Evolutionary conservation across 805 yeast genomes (phyloP).

Genomic region (Kuraishia floccosa): DNA sequence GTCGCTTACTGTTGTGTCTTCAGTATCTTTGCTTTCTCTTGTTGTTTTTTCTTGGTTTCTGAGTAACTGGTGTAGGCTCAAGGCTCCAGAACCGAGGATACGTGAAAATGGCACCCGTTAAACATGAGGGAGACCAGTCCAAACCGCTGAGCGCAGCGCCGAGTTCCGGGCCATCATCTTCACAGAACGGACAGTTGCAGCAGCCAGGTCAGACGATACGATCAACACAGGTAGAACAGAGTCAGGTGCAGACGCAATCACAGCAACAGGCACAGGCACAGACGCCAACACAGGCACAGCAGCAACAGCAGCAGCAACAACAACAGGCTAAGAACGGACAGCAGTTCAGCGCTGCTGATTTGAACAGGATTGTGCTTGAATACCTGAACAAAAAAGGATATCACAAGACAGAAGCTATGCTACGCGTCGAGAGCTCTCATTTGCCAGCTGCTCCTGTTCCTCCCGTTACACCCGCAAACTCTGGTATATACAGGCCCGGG

Average conservation of each 20-base stretch:
- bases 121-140: slow-evolving; percentile 2
- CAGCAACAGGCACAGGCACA: slow-evolving; percentile 10
- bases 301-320: slow-evolving; percentile 6
- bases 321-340: slow-evolving; percentile 9
- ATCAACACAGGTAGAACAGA: neutral
- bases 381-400: slow-evolving; percentile 91
- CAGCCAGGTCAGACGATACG: neutral
- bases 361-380: slow-evolving; percentile 86
- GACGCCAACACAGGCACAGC: slow-evolving; percentile 11
- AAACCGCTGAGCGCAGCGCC: neutral
- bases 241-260: slow-evolving; percentile 2
- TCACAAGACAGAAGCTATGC: slow-evolving; percentile 87
- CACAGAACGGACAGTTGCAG: neutral
- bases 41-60: no score
- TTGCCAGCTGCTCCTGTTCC: slow-evolving; percentile 40
- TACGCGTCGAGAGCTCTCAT: slow-evolving; percentile 74
- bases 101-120: slow-evolving; percentile 2
- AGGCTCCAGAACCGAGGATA: no score
- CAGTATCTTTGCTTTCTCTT: no score
- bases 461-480: slow-evolving; percentile 35
- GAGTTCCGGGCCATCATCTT: neutral
- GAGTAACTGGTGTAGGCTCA: no score
- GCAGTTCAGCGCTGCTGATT: slow-evolving; percentile 71
- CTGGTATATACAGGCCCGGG: slow-evolving; percentile 17
- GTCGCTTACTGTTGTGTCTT: no score